Percentiles rank a stretch among this genome's conserved stretches.
phyloP scores from a whole-genome alignment of 345 rosid species.

The Lepidium didymum region DNA sequence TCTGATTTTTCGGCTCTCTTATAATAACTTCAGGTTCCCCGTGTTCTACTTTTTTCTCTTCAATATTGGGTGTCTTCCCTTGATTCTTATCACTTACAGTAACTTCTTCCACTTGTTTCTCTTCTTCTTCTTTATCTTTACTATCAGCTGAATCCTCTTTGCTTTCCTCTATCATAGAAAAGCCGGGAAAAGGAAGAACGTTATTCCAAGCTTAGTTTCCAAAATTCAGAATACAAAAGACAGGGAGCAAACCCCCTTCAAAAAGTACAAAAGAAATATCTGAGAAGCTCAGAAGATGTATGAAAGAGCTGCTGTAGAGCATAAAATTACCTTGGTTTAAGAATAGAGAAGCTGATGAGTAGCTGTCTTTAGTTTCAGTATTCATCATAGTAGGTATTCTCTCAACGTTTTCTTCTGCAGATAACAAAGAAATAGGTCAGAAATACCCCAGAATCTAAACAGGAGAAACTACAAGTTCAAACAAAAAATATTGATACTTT shows the following conservation, averaged over 20 bases:
- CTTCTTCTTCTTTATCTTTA: conserved; percentile 16
- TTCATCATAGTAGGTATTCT: not conserved
- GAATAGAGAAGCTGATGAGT: conserved; percentile 19
- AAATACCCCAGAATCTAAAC: conserved; percentile 1
- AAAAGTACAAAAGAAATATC: not conserved
- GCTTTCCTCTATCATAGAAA: conserved; percentile 1
- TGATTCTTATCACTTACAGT: not conserved
- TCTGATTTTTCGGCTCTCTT: conserved; percentile 1
- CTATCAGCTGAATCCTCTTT: not conserved
- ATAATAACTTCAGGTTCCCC: conserved; percentile 3
- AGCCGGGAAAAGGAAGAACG: not conserved
- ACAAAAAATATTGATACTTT: not conserved
- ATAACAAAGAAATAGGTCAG: conserved; percentile 9
- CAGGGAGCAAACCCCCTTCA: not conserved
- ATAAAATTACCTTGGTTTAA: conserved; percentile 12
- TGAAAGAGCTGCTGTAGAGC: not conserved
- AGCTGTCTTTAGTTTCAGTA: conserved; percentile 13
- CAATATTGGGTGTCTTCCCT: conserved; percentile 10
- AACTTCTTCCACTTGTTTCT: conserved; percentile 15
- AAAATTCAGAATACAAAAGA: not conserved
- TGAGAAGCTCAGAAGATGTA: not conserved
- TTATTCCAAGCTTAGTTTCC: not conserved
- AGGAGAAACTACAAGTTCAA: not conserved
- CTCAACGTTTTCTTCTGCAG: conserved; percentile 21
- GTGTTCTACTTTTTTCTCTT: conserved; percentile 2